Evolutionary conservation across 331 rosid species (phyloP), one percentile per base, ranked within the genome.

Genomic region (Malus hybrid): DNA sequence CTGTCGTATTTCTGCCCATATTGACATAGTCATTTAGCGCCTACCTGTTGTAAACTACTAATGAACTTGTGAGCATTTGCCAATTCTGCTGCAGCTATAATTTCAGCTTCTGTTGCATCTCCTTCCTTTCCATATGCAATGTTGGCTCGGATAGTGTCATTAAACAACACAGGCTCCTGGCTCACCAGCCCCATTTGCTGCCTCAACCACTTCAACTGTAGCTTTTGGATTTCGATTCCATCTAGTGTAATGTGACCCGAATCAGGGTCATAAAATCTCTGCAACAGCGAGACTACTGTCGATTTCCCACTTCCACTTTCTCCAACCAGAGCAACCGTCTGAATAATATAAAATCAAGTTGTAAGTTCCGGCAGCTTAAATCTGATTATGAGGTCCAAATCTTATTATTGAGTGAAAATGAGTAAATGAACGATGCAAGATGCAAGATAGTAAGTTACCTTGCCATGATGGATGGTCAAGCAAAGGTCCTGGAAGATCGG

Each of bases 391-490:
- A 5, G 16, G 63, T 30, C 26, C 14, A 29, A 60, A 19, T 39
- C 8, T 56, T 56, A 16, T 5, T 13, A 33, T 36, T 55, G 53
- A 46, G 13, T 39, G 16, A 29, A 63, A 33, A 7, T 55, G 53
- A 46, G 13, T 39, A 22, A 29, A 63, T 11, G 18, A 2, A 32
- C 36, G 10, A 14, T 28, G 4, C 16, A 19, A 0, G 12, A 22
- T 26, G 7, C 16, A 19, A 0, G 12, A 22, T 26, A 7, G 42
- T 8, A 61, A 6, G 48, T 29, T 87, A 93, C 98, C 96, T 93
- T 91, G 77, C 98, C 95, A 16, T 91, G 84, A 74, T 75, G 89
- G 76, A 94, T 91, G 24, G 85, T 22, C 80, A 94, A 78, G 91
- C 81, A 82, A 46, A 94, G 91, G 73, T 91, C 96, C 34, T 87